Evolutionary conservation across 2,329 filamentous ascomycete species (phyloP).

Genomic region (Cladophialophora bantiana): DNA sequence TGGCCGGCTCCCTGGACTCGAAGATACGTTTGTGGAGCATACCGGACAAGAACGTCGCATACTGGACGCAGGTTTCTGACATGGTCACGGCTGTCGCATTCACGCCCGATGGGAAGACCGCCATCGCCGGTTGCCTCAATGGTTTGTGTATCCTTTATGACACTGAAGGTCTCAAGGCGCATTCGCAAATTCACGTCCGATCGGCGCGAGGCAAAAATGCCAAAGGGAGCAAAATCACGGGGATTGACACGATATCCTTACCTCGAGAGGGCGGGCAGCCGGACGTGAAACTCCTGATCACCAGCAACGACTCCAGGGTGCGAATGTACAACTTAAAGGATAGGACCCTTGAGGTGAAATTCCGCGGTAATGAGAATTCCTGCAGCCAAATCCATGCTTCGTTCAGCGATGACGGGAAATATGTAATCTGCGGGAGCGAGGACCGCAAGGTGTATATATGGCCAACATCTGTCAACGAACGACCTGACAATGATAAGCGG

Average conservation of each 20-base stretch:
- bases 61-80: slow-evolving; percentile 75
- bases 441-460: slow-evolving; percentile 91
- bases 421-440: slow-evolving; percentile 92
- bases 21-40: slow-evolving; percentile 95
- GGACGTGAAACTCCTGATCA: slow-evolving; percentile 84
- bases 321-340: slow-evolving; percentile 88
- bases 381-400: slow-evolving; percentile 88
- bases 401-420: slow-evolving; percentile 84
- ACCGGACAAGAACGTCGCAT: slow-evolving; percentile 92
- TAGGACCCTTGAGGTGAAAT: slow-evolving; percentile 84
- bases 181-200: slow-evolving; percentile 89
- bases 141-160: slow-evolving; percentile 91
- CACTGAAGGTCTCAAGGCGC: slow-evolving; percentile 84
- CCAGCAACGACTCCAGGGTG: slow-evolving; percentile 92
- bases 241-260: slow-evolving; percentile 76
- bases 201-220: slow-evolving; percentile 91
- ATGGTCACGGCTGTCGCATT: slow-evolving; percentile 95
- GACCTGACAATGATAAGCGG: slow-evolving; percentile 72
- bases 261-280: slow-evolving; percentile 65
- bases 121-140: slow-evolving; percentile 85
- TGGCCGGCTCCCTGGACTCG: slow-evolving; percentile 89
- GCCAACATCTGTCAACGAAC: slow-evolving; percentile 63
- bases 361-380: slow-evolving; percentile 88
- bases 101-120: slow-evolving; percentile 86
- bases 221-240: slow-evolving; percentile 96